Percentiles rank a stretch among this genome's conserved stretches.
Conservation (phyloP, 345 rosid genomes). For the Salix caprea region DNA sequence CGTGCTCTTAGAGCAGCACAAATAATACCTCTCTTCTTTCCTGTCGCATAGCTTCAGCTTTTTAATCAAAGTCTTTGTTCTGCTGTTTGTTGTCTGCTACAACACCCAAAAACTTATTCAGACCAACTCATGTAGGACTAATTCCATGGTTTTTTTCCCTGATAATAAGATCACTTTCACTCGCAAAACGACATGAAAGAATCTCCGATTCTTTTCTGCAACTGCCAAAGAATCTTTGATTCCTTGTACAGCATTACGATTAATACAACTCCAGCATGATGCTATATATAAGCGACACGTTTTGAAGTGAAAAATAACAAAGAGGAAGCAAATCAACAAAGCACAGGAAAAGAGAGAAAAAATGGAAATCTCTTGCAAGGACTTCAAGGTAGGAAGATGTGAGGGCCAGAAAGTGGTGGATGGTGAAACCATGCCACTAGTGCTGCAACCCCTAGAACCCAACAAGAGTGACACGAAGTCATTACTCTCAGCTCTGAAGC, state of each 20-base stretch:
- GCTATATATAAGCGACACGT: conserved; percentile 8
- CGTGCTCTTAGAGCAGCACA: too few relatives aligned
- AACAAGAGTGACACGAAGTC: conserved; percentile 26
- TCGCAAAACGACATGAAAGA: background rate
- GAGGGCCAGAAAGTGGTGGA: conserved; percentile 62
- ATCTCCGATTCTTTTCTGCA: background rate
- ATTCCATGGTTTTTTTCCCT: background rate
- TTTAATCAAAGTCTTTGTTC: too few relatives aligned
- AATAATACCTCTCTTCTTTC: too few relatives aligned
- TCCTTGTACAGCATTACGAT: background rate
- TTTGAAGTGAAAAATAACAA: background rate
- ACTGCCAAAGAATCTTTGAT: background rate
- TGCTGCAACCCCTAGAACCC: conserved; percentile 37
- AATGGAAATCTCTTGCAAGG: conserved; percentile 42
- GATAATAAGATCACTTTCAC: background rate
- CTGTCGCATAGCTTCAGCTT: too few relatives aligned
- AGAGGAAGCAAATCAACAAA: background rate
- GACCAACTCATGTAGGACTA: background rate
- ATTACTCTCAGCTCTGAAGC: conserved; percentile 30
- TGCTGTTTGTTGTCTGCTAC: too few relatives aligned
- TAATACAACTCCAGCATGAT: background rate
- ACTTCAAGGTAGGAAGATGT: conserved; percentile 53
- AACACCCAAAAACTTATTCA: too few relatives aligned
- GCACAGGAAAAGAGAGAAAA: background rate
- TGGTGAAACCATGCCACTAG: conserved; percentile 53